Base-by-base conservation (phyloP, 2,329 filamentous ascomycete species). In the Bertia moriformis region DNA sequence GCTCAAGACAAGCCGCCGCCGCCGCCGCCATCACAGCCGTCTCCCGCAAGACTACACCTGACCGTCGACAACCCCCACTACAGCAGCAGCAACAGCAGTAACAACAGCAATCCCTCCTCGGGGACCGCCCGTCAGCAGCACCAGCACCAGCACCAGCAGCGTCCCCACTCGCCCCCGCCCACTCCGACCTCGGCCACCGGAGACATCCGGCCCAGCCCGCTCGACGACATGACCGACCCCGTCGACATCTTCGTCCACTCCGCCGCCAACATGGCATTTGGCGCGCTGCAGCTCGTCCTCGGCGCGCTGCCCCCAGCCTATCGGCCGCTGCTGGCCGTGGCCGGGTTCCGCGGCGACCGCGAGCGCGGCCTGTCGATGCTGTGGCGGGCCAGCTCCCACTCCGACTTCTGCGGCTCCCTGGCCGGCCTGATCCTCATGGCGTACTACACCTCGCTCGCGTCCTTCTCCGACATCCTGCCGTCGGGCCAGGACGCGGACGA, bases 271-370 rank as follows among this genome's bases (percentile, higher is more conserved):
- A 80, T 95, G 58, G 94, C 87, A 57, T 95, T 88, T 50, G 91
- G 91, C 3, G 71, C 93, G 20, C 62, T 96, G 1, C 69, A 93
- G 13, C 67, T 96, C 1, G 67, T 96, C 40, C 78, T 96, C n/a
- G 93, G 86, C 13, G 82, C 95, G 63, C 77, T 96, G 1, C 93
- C 91, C 0, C 91, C 91, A 0, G 76, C 88, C 0, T 94, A 96
- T 56, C 81, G 75, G 14, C 82, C 77, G 41, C 71, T 98, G 1
- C 67, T 96, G 3, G 84, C 80, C 42, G 79, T 96, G 32, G 81
- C 95, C 19, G 91, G 91, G 1, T 96, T 96, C 61, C 78, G 75
- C 44, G 91, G 91, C 22, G 88, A 96, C 54, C 79, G 88, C 33
- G 76, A 85, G 44, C 72, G 80, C 30, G 91, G 88, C 7, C 69